Base-by-base conservation (phyloP, 805 yeast species). In the Jamesozyma gamospora region DNA sequence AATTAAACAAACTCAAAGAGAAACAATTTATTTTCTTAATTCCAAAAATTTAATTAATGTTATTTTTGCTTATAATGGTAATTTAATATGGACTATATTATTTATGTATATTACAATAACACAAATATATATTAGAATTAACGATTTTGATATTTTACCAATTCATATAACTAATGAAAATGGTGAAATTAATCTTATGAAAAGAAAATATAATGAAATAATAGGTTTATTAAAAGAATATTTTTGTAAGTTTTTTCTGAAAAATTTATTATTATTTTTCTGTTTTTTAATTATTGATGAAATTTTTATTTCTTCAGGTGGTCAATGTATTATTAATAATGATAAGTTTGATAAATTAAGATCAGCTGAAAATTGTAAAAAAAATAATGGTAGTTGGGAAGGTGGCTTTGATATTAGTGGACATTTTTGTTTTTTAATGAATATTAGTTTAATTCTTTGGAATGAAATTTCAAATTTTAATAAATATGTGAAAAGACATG, bases 321-420 rank as follows among this genome's bases (percentile, higher is more conserved):
- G 69, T 0, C 36, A 50, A 8, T 64, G 67, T 42, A 28, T 40
- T 3, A 34, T 45, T 18, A 41, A 18, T 15, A 18, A 18, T 13
- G 19, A 9, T 13, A 35, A 41, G 1, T n/a, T n/a, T n/a, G n/a
- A n/a, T n/a, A n/a, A n/a, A n/a, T 48, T 62, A 9, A 44, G 39
- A 5, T 58, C 62, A 29, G 65, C 69, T 1, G 61, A 58, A 34
- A 37, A 32, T 3, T 66, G 70, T 41, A 47, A 55, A 19, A 25
- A 34, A 8, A 43, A 43, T 14, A 50, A 52, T 17, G 73, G 70
- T 2, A 36, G 45, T 13, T 74, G 79, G 78, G 49, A 50, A 4
- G 65, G 66, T 42, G 75, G 75, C 9, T 74, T 74, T 48, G 79
- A 74, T 48, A 56, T 69, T 4, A 70, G 76, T 30, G 78, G 79